Percentiles rank a stretch among this genome's conserved stretches.
phyloP scores from a whole-genome alignment of 805 yeast genomes.

The Saitoella complicata region DNA sequence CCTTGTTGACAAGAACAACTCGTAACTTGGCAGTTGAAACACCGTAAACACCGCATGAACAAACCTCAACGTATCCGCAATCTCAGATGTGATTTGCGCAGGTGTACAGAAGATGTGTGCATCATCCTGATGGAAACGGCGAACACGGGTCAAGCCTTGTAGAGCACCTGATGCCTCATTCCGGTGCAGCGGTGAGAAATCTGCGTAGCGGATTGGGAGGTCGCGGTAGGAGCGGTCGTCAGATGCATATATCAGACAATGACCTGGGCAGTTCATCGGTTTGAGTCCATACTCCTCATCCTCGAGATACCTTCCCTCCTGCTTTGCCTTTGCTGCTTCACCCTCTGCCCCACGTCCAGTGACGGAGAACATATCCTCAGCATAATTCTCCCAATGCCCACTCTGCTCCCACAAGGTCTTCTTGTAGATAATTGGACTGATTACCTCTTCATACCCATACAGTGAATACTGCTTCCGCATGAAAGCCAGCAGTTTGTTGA shows the following conservation, averaged over 20 bases:
- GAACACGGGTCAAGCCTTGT: conserved; percentile 87
- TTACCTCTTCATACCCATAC: conserved; percentile 80
- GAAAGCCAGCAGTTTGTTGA: conserved; percentile 60
- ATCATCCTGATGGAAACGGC: conserved; percentile 98
- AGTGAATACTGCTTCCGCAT: conserved; percentile 71
- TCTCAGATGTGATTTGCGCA: conserved; percentile 79
- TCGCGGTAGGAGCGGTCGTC: conserved; percentile 94
- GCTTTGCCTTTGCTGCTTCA: conserved; percentile 1
- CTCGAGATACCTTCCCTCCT: conserved; percentile 2
- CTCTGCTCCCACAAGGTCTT: conserved; percentile 73
- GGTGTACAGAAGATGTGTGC: conserved; percentile 94
- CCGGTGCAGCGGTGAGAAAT: conserved; percentile 91
- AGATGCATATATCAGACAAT: conserved; percentile 79
- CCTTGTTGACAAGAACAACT: conserved; percentile 93
- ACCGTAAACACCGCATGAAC: conserved; percentile 72
- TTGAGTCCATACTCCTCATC: conserved; percentile 54
- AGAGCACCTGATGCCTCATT: conserved; percentile 89
- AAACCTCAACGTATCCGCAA: conserved; percentile 71
- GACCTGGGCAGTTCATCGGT: conserved; percentile 68
- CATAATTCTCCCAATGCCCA: conserved; percentile 92
- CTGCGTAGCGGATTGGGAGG: conserved; percentile 97
- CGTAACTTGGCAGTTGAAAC: conserved; percentile 75
- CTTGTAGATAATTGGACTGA: conserved; percentile 79
- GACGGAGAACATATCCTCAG: conserved; percentile 86
- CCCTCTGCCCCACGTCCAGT: conserved; percentile 21